A percentile compares a stretch with the other conserved stretches of the same genome.
phyloP scores from a whole-genome alignment of 2,329 filamentous ascomycete genomes.

The Cyphellophora attinorum region DNA sequence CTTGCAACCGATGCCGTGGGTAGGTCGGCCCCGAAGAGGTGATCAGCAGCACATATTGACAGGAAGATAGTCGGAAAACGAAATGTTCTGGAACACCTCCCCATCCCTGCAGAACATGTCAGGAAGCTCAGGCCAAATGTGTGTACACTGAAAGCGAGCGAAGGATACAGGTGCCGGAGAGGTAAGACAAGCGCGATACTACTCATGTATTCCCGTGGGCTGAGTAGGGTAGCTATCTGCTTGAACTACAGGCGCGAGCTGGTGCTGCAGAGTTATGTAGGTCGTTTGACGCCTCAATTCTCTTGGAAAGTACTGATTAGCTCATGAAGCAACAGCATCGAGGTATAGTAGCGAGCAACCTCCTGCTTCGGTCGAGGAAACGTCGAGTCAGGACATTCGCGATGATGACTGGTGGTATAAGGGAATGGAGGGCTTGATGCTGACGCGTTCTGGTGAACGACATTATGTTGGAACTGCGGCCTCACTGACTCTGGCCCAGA shows the following conservation, averaged over 20 bases:
- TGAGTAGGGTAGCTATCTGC: too few species aligned
- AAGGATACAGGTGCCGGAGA: slow-evolving; percentile 26
- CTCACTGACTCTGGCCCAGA: slow-evolving; percentile 26
- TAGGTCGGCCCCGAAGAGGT: too few species aligned
- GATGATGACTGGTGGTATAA: slow-evolving; percentile 32
- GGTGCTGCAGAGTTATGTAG: too few species aligned
- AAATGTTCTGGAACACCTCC: slow-evolving; percentile 27
- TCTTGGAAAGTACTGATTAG: slow-evolving; percentile 10
- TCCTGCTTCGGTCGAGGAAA: slow-evolving; percentile 15
- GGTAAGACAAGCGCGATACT: too few species aligned
- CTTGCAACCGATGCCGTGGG: slow-evolving; percentile 28
- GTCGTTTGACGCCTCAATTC: too few species aligned
- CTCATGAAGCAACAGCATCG: slow-evolving; percentile 3
- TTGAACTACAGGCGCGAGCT: slow-evolving; percentile 25
- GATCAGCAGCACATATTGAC: too few species aligned
- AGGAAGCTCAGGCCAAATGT: slow-evolving; percentile 23
- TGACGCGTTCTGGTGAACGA: slow-evolving; percentile 27
- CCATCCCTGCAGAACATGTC: slow-evolving; percentile 25
- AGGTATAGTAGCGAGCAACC: slow-evolving; percentile 5
- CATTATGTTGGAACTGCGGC: slow-evolving; percentile 27
- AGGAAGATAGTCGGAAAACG: slow-evolving; percentile 26
- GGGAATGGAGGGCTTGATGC: slow-evolving; percentile 25
- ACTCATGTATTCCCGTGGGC: too few species aligned
- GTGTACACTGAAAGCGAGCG: slow-evolving; percentile 28
- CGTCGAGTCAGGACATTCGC: slow-evolving; percentile 19